Conservation (phyloP, 257 asterid species). For the Penstemon barbatus region DNA sequence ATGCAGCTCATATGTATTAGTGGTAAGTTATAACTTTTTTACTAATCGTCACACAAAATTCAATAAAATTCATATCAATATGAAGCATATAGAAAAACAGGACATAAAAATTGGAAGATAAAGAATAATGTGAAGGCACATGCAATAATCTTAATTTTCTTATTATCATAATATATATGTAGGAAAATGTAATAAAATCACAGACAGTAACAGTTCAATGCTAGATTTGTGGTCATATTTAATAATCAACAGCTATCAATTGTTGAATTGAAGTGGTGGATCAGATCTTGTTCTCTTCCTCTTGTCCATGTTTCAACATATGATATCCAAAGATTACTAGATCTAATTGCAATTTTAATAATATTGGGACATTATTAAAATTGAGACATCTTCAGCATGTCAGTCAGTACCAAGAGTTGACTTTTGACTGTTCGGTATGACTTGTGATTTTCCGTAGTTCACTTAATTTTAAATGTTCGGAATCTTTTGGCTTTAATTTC, state of each 20-base stretch:
- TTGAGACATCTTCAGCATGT: conserved; percentile 18
- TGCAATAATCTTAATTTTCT: not conserved
- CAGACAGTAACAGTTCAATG: conserved; percentile 1
- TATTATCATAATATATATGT: not conserved
- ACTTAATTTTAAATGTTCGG: conserved; percentile 31
- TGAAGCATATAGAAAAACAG: not conserved
- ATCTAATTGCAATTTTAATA: conserved; percentile 22
- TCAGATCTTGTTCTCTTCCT: conserved; percentile 39
- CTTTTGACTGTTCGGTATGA: conserved; percentile 32
- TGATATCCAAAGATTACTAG: conserved; percentile 14
- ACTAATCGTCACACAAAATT: not conserved
- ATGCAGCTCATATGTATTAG: not conserved
- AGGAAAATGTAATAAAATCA: not conserved
- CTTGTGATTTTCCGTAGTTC: not conserved
- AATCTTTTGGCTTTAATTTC: conserved; percentile 37
- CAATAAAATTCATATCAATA: not conserved
- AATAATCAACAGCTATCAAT: conserved; percentile 28
- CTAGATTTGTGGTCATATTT: conserved; percentile 2
- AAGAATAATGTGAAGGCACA: not conserved
- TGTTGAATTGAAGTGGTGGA: conserved; percentile 28
- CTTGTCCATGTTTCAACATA: conserved; percentile 24
- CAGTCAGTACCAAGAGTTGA: conserved; percentile 36
- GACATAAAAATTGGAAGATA: not conserved
- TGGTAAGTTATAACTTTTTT: no score
- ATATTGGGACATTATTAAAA: not conserved